phyloP scores from a whole-genome alignment of 2,329 filamentous ascomycete genomes.

The Diplodia mutila region DNA sequence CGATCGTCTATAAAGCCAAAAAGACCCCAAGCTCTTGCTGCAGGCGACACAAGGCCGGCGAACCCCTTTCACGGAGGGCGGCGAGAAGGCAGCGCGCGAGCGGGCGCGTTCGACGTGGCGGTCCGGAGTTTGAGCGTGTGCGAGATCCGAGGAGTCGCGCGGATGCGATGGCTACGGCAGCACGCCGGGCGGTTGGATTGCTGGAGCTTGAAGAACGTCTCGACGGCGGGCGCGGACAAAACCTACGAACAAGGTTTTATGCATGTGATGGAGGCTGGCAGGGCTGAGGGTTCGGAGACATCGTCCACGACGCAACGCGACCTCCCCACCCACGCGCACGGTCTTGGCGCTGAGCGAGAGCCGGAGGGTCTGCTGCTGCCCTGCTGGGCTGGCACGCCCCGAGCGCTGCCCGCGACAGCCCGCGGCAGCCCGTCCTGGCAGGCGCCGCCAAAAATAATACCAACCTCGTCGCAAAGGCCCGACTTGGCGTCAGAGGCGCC shows the following conservation, averaged over 20 bases:
- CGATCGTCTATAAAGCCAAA: conserved; percentile 10
- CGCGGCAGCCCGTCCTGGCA: not conserved
- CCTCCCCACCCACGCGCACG: conserved; percentile 21
- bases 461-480: conserved; percentile 8
- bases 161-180: not conserved
- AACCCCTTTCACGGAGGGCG: conserved; percentile 7
- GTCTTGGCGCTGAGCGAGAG: conserved; percentile 11
- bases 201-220: not conserved
- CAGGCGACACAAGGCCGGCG: not conserved
- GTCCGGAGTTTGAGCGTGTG: not conserved
- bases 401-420: not conserved
- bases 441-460: conserved; percentile 17
- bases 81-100: not conserved
- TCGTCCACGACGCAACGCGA: not conserved
- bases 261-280: conserved; percentile 15
- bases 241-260: conserved; percentile 9
- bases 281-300: conserved; percentile 14
- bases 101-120: conserved; percentile 13
- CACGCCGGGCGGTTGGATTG: not conserved
- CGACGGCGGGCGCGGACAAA: not conserved
- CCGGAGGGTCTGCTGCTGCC: not conserved
- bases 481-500: not conserved
- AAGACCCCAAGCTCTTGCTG: not conserved
- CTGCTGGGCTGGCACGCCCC: conserved; percentile 12
- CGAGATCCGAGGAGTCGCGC: not conserved